These are phyloP conservation scores for Dryadomyces quercivorus DNA, from an alignment of 2,329 filamentous ascomycete genomes.

Conservation along the genomic window DNA sequence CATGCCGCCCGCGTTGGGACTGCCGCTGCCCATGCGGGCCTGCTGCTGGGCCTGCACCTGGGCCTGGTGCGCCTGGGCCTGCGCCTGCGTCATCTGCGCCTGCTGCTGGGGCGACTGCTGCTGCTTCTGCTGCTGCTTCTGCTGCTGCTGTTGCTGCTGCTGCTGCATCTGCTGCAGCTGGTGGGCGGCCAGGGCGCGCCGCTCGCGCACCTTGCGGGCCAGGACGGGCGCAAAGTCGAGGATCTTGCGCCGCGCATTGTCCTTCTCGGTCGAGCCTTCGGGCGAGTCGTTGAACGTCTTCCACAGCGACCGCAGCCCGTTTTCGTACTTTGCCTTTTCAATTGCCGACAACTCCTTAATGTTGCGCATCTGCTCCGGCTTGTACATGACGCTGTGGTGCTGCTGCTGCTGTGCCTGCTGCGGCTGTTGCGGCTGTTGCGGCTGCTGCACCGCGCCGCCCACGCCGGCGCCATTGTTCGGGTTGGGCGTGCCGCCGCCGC, in stretches of 20 bases:
- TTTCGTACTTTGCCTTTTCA: conserved; percentile 47
- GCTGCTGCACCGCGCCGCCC: neutral
- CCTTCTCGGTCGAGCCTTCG: conserved; percentile 34
- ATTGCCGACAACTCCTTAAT: conserved; percentile 37
- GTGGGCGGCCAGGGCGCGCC: conserved; percentile 5
- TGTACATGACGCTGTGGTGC: conserved; percentile 25
- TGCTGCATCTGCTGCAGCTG: conserved; percentile 4
- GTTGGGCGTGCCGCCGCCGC: neutral
- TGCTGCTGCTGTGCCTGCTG: conserved; percentile 8
- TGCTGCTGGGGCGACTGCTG: conserved; percentile 8
- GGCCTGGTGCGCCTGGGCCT: conserved; percentile 1
- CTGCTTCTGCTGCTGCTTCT: conserved; percentile 5
- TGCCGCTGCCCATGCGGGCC: conserved; percentile 5
- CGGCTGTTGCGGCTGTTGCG: neutral
- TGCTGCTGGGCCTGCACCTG: conserved; percentile 3
- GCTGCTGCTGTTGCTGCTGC: conserved; percentile 1
- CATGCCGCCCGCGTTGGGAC: conserved; percentile 4
- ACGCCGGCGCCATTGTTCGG: conserved; percentile 6
- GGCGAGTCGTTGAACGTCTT: conserved; percentile 34
- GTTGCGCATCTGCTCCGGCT: conserved; percentile 37
- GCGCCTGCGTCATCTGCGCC: conserved; percentile 5
- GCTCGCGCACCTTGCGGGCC: conserved; percentile 11
- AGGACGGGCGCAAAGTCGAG: conserved; percentile 49
- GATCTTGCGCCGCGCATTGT: conserved; percentile 43
- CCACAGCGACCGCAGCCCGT: conserved; percentile 42